Conservation (phyloP, 345 rosid species). For the Dimocarpus longan region DNA sequence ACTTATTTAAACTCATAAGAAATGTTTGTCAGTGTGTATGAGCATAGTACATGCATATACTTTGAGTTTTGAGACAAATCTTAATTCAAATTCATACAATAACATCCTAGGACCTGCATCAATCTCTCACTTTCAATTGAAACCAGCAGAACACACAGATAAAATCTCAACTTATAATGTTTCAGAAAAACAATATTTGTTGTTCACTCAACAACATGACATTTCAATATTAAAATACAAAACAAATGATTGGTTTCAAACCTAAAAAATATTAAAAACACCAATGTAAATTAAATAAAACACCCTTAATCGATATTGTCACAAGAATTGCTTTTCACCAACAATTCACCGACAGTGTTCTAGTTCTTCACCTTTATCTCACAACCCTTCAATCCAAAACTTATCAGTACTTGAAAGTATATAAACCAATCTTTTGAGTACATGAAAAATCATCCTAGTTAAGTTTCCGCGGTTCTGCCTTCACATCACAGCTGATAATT, state of each 20-base stretch:
- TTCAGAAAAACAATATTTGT: background rate
- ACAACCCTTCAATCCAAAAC: background rate
- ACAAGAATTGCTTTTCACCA: background rate
- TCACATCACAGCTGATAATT: background rate
- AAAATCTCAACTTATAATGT: background rate
- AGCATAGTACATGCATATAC: background rate
- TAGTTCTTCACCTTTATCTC: background rate
- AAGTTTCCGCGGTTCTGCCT: background rate
- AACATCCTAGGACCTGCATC: background rate
- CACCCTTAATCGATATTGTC: background rate
- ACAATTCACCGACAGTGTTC: background rate
- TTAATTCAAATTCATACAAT: background rate
- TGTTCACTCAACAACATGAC: background rate
- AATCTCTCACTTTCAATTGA: background rate
- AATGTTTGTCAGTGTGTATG: background rate
- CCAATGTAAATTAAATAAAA: background rate
- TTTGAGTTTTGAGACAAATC: background rate
- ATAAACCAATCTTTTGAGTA: background rate
- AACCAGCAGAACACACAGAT: constrained; percentile 1
- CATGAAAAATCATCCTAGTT: background rate
- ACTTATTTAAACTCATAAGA: background rate
- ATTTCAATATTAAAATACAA: background rate
- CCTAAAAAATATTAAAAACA: background rate
- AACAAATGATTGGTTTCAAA: background rate
- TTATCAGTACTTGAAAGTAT: background rate